Conservation (phyloP, 495 filamentous ascomycete species). For the Xanthoparmelia taractica region DNA sequence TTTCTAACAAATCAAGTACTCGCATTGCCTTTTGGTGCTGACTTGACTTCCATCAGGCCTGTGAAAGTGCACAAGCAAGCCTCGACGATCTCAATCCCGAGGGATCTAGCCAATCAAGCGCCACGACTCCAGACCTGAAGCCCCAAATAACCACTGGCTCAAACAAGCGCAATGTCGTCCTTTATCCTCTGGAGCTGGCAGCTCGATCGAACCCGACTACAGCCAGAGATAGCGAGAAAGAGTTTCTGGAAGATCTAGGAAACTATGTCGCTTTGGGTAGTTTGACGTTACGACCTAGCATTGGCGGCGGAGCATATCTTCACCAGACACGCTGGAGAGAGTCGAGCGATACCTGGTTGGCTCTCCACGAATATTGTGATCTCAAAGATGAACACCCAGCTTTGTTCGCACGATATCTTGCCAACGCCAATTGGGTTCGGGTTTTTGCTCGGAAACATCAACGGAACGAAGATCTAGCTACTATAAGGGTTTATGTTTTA, state of each 20-base stretch:
- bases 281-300: neutral
- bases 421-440: constrained; percentile 15
- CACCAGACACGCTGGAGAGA: constrained; percentile 8
- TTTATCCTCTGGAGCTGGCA: neutral
- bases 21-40: neutral
- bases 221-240: neutral
- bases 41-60: neutral
- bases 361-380: constrained; percentile 9
- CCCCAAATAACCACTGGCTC: neutral
- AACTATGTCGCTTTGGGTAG: constrained; percentile 4
- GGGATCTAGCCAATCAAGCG: neutral
- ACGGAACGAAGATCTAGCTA: constrained; percentile 20
- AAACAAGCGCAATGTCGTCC: neutral
- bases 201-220: neutral
- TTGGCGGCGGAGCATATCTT: constrained; percentile 1
- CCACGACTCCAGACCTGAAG: neutral
- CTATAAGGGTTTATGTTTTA: constrained; percentile 56
- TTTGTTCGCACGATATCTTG: constrained; percentile 3
- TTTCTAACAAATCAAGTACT: neutral
- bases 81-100: neutral
- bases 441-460: constrained; percentile 15
- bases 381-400: constrained; percentile 8
- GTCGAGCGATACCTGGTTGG: constrained; percentile 11
- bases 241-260: neutral
- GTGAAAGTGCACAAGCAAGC: neutral